Evolutionary conservation across 2,329 filamentous ascomycete species (phyloP).

Genomic region (Hypoxylon sp.): DNA sequence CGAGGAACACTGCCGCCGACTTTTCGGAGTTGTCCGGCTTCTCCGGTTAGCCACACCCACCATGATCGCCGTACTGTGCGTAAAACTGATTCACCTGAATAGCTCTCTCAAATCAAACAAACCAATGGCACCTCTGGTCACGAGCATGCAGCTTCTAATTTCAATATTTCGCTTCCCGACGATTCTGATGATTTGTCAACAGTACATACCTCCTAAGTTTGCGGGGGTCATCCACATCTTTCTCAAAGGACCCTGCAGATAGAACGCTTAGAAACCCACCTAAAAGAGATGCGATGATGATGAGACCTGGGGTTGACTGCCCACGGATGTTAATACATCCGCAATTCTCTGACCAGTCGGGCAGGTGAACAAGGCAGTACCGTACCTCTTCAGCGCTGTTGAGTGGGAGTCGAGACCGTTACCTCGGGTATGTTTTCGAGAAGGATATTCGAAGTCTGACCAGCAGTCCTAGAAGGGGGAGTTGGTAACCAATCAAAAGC

Average conservation of each 20-base stretch:
- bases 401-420: conserved; percentile 18
- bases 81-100: conserved; percentile 1
- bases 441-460: conserved; percentile 38
- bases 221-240: conserved; percentile 21
- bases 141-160: conserved; percentile 11
- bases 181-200: conserved; percentile 30
- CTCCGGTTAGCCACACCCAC: conserved; percentile 12
- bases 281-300: conserved; percentile 4
- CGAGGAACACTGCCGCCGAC: conserved; percentile 3
- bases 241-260: conserved; percentile 17
- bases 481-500: conserved; percentile 40
- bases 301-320: conserved; percentile 10
- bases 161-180: conserved; percentile 1
- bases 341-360: conserved; percentile 9
- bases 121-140: conserved; percentile 8
- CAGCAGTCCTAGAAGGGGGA: conserved; percentile 46
- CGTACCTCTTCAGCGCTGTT: conserved; percentile 16
- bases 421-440: conserved; percentile 20
- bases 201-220: neutral
- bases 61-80: conserved; percentile 1
- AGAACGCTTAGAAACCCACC: conserved; percentile 8
- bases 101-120: conserved; percentile 7
- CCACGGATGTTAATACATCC: conserved; percentile 19
- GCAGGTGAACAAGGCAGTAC: conserved; percentile 15
- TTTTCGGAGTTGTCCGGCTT: conserved; percentile 21